Conservation (phyloP, 1,139 yeast species). For the Ogataea hybrid region DNA sequence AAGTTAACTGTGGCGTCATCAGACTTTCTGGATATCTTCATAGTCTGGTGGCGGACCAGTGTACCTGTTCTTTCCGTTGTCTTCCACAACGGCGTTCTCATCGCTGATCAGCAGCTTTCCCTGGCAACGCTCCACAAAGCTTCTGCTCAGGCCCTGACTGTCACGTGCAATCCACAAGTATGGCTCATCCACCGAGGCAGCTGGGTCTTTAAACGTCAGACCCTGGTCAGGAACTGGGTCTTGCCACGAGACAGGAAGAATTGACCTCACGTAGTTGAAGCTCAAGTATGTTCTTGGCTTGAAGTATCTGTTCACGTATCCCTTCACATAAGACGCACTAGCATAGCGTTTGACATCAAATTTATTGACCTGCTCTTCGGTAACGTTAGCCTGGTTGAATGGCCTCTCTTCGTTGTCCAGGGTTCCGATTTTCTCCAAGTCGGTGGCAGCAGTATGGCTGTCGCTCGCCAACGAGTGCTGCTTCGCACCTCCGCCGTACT, state of each 20-base stretch:
- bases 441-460: conserved; percentile 18
- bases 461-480: conserved; percentile 18
- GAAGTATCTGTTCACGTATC: conserved; percentile 45
- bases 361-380: conserved; percentile 3
- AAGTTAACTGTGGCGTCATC: conserved; percentile 5
- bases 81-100: conserved; percentile 61
- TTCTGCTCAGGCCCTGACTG: conserved; percentile 71
- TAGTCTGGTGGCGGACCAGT: conserved; percentile 62
- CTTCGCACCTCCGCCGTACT: conserved; percentile 1
- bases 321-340: conserved; percentile 20
- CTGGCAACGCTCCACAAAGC: conserved; percentile 51
- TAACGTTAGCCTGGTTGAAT: conserved; percentile 6
- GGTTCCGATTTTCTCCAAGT: conserved; percentile 16
- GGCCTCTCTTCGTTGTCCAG: conserved; percentile 19
- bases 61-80: conserved; percentile 53
- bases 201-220: conserved; percentile 67
- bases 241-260: conserved; percentile 53
- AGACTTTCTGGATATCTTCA: conserved; percentile 18
- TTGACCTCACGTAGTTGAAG: conserved; percentile 50
- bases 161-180: conserved; percentile 87
- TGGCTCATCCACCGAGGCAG: conserved; percentile 63
- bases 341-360: conserved; percentile 8
- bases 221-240: conserved; percentile 31
- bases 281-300: conserved; percentile 66
- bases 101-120: conserved; percentile 57